Conservation (phyloP, 768 basidiomycete genomes). For the Clavaria fumosa region DNA sequence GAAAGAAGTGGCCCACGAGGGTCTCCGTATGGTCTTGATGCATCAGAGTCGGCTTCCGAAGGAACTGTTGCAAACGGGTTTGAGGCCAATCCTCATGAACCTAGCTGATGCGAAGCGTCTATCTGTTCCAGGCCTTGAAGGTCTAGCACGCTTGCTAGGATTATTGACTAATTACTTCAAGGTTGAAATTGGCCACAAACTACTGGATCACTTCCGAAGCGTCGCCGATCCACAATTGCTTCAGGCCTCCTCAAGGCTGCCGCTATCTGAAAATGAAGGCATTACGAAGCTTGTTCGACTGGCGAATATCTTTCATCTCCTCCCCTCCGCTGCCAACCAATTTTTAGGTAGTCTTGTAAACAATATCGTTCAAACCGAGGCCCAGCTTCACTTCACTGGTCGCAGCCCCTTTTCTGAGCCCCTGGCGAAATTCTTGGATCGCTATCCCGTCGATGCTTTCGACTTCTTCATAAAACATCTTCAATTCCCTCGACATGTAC, state of each 20-base stretch:
- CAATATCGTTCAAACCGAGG: slow-evolving; percentile 82
- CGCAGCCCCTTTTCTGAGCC: slow-evolving; percentile 89
- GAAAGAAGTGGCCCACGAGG: slow-evolving; percentile 91
- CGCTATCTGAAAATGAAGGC: slow-evolving; percentile 75
- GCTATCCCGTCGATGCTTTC: slow-evolving; percentile 74
- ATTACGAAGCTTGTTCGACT: slow-evolving; percentile 90
- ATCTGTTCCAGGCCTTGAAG: slow-evolving; percentile 84
- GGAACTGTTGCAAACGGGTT: slow-evolving; percentile 85
- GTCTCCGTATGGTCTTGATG: slow-evolving; percentile 73
- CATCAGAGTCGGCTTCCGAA: slow-evolving; percentile 89
- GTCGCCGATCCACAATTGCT: slow-evolving; percentile 85
- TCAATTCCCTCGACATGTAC: slow-evolving; percentile 62
- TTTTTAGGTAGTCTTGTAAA: slow-evolving; percentile 84
- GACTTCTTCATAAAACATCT: slow-evolving; percentile 74
- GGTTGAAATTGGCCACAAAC: slow-evolving; percentile 95
- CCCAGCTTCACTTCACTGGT: slow-evolving; percentile 79
- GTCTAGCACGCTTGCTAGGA: slow-evolving; percentile 83
- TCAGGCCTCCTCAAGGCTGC: slow-evolving; percentile 60
- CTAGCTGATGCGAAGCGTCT: slow-evolving; percentile 91
- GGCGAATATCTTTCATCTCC: slow-evolving; percentile 92
- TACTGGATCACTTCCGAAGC: slow-evolving; percentile 88
- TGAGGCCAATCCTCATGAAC: slow-evolving; percentile 95
- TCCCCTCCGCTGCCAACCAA: slow-evolving; percentile 85
- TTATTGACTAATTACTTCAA: slow-evolving; percentile 98
- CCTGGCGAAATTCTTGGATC: slow-evolving; percentile 78